phyloP scores from a whole-genome alignment of 371 early-diverging fungal species.

The Mortierella sp. region DNA sequence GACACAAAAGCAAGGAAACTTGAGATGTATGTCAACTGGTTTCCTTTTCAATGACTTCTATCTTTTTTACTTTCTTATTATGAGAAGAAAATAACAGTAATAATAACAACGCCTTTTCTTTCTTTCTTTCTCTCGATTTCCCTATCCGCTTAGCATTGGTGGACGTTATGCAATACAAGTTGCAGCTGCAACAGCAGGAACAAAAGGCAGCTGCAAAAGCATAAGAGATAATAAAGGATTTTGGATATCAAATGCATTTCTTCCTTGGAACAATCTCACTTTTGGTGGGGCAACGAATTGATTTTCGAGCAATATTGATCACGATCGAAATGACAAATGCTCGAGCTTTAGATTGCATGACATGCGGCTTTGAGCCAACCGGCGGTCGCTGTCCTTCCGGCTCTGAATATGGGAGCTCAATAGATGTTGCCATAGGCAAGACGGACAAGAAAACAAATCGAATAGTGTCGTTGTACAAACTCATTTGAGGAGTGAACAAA shows the following conservation, averaged over 20 bases:
- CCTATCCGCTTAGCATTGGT: constrained; percentile 32
- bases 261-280: neutral
- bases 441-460: too few relatives aligned
- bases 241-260: neutral
- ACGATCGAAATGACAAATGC: too few relatives aligned
- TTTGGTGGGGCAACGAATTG: too few relatives aligned
- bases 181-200: constrained; percentile 46
- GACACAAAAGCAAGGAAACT: constrained; percentile 78
- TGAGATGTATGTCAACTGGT: constrained; percentile 68
- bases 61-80: neutral
- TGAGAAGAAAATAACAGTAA: neutral
- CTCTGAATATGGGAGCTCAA: too few relatives aligned
- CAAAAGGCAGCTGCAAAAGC: constrained; percentile 51
- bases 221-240: constrained; percentile 9
- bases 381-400: too few relatives aligned
- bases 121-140: neutral
- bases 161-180: constrained; percentile 53
- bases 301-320: too few relatives aligned
- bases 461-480: too few relatives aligned
- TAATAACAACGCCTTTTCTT: neutral
- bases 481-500: too few relatives aligned
- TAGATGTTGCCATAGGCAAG: too few relatives aligned
- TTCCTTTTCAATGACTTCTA: neutral
- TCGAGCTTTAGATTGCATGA: too few relatives aligned
- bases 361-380: too few relatives aligned